A percentile compares a stretch with the other conserved stretches of the same genome.
phyloP scores from a whole-genome alignment of 345 rosid genomes.

The Rhodamnia argentea region DNA sequence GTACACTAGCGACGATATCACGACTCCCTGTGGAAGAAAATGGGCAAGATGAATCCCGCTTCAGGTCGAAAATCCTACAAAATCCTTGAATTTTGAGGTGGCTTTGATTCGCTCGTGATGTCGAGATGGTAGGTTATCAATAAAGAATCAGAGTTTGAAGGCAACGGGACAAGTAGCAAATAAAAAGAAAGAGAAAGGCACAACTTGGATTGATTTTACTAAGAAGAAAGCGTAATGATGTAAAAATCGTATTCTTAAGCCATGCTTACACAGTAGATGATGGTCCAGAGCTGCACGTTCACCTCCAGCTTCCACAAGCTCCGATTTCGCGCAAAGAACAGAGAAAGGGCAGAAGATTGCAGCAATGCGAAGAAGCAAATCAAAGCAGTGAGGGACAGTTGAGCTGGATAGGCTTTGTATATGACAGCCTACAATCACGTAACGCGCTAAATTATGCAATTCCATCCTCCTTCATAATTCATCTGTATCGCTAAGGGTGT shows the following conservation, averaged over 20 bases:
- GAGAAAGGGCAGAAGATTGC: slow-evolving; percentile 24
- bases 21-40: slow-evolving; percentile 19
- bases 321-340: slow-evolving; percentile 22
- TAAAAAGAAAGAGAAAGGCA: neutral
- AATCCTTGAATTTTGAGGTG: neutral
- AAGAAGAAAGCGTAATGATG: neutral
- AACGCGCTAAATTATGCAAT: neutral
- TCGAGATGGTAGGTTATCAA: neutral
- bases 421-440: slow-evolving; percentile 4
- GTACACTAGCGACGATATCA: slow-evolving; percentile 17
- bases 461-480: neutral
- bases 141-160: neutral
- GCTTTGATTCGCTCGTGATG: neutral
- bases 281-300: slow-evolving; percentile 30
- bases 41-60: neutral
- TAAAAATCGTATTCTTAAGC: neutral
- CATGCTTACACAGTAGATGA: slow-evolving; percentile 19
- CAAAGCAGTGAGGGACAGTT: slow-evolving; percentile 21
- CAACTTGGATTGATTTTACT: neutral
- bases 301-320: slow-evolving; percentile 27
- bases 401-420: slow-evolving; percentile 26
- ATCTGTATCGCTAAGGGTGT: neutral
- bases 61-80: neutral
- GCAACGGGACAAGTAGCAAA: neutral
- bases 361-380: slow-evolving; percentile 35